Evolutionary conservation across 805 yeast genomes (phyloP).

Genomic region (Saccharomycopsis sp.): DNA sequence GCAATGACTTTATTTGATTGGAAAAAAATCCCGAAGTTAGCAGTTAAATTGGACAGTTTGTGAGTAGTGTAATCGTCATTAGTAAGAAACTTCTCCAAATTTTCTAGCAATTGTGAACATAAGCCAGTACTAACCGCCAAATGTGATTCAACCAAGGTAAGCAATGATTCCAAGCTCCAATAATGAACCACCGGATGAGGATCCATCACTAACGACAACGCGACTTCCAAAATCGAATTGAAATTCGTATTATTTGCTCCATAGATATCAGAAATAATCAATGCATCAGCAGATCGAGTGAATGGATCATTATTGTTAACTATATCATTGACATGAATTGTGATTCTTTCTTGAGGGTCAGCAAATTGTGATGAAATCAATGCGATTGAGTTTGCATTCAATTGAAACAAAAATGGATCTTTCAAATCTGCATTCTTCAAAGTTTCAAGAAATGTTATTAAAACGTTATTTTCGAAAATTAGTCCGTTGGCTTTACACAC

Average conservation of each 20-base stretch:
- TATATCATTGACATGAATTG: conserved; percentile 55
- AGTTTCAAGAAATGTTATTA: conserved; percentile 43
- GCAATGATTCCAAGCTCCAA: conserved; percentile 58
- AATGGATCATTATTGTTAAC: conserved; percentile 60
- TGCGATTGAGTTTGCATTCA: conserved; percentile 56
- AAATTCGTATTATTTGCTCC: conserved; percentile 34
- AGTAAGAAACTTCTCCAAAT: conserved; percentile 33
- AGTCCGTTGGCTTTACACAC: conserved; percentile 22
- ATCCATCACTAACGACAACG: conserved; percentile 57
- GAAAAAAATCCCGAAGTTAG: conserved; percentile 41
- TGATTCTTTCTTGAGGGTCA: conserved; percentile 34
- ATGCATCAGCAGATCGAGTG: conserved; percentile 51
- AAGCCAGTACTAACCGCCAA: conserved; percentile 37
- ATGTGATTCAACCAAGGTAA: conserved; percentile 50
- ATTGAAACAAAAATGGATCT: conserved; percentile 35
- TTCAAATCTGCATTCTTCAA: conserved; percentile 35
- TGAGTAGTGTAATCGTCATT: conserved; percentile 46
- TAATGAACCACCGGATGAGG: conserved; percentile 82
- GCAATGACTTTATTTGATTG: conserved; percentile 40
- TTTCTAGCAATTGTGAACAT: conserved; percentile 37
- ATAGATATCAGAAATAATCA: conserved; percentile 42
- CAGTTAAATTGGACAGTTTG: conserved; percentile 36
- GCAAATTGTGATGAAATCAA: conserved; percentile 34
- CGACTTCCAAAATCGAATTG: conserved; percentile 45
- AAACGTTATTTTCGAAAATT: conserved; percentile 32